Percentiles rank a stretch among this genome's conserved stretches.
phyloP scores from a whole-genome alignment of 768 basidiomycete genomes.

The Leucocoprinus sp. region DNA sequence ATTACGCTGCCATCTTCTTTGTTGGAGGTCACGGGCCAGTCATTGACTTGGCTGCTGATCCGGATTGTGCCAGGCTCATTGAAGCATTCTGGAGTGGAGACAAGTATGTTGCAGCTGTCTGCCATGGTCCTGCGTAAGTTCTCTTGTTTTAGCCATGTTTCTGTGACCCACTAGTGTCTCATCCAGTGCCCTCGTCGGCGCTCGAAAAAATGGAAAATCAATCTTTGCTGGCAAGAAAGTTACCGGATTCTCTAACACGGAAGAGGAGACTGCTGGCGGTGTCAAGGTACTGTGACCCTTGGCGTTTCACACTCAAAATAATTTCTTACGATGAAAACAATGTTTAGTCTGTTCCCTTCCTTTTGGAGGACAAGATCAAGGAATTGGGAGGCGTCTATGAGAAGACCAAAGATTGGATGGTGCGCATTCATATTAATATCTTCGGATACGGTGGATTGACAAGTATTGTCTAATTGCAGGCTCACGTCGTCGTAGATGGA shows the following conservation, averaged over 20 bases:
- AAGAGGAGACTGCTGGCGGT: constrained; percentile 44
- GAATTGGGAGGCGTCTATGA: constrained; percentile 60
- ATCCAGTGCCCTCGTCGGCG: constrained; percentile 49
- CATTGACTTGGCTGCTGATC: constrained; percentile 57
- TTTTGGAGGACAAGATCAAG: constrained; percentile 57
- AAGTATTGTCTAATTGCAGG: constrained; percentile 18
- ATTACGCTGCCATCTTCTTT: constrained; percentile 73
- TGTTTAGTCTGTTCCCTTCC: constrained; percentile 54
- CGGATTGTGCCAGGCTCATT: constrained; percentile 47
- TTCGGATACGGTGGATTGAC: neutral
- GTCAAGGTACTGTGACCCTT: constrained; percentile 29
- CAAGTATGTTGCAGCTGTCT: constrained; percentile 66
- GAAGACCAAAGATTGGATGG: constrained; percentile 50
- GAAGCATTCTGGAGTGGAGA: constrained; percentile 56
- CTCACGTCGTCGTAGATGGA: constrained; percentile 49
- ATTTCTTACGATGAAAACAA: constrained; percentile 1
- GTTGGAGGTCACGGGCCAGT: constrained; percentile 76
- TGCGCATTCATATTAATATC: constrained; percentile 24
- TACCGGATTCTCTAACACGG: constrained; percentile 67
- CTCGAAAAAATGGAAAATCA: constrained; percentile 46
- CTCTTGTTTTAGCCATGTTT: neutral
- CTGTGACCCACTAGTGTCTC: neutral
- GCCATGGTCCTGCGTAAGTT: constrained; percentile 70
- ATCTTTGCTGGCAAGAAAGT: constrained; percentile 51
- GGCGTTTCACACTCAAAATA: neutral